phyloP scores from a whole-genome alignment of 371 early-diverging fungal genomes.

The Catenaria anguillulae region DNA sequence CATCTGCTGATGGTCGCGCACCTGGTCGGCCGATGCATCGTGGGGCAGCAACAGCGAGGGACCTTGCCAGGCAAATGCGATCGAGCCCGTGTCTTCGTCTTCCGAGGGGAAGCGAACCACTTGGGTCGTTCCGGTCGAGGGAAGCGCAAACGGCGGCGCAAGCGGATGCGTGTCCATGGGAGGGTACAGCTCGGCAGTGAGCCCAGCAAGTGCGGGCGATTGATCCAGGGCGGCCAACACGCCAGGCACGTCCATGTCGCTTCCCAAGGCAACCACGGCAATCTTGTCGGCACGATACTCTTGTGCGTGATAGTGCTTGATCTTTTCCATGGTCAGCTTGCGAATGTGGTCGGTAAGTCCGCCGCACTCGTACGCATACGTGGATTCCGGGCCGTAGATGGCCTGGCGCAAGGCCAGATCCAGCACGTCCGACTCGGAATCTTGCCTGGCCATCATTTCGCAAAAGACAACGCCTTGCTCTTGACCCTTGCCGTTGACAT shows the following conservation, averaged over 20 bases:
- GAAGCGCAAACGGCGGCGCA: conserved; percentile 13
- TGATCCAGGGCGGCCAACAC: too few species aligned
- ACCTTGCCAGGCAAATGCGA: conserved; percentile 48
- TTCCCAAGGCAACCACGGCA: conserved; percentile 43
- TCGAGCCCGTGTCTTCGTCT: conserved; percentile 40
- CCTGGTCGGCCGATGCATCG: too few species aligned
- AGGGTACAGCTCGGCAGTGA: too few species aligned
- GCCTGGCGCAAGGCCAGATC: conserved; percentile 25
- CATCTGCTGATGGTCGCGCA: conserved; percentile 23
- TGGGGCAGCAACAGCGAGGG: conserved; percentile 20
- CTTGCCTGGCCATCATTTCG: conserved; percentile 59
- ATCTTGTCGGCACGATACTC: conserved; percentile 48
- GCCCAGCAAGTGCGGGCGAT: too few species aligned
- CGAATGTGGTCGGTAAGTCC: conserved; percentile 55
- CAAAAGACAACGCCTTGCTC: conserved; percentile 66
- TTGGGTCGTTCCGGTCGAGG: too few species aligned
- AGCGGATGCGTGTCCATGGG: conserved; percentile 16
- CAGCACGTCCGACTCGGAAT: conserved; percentile 43
- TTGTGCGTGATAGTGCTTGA: conserved; percentile 46
- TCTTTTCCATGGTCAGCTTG: conserved; percentile 44
- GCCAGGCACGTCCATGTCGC: conserved; percentile 22
- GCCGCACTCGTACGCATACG: conserved; percentile 55
- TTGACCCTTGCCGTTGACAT: conserved; percentile 42
- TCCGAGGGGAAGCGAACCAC: conserved; percentile 35
- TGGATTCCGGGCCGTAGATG: conserved; percentile 28